Base-by-base conservation (phyloP, 2,329 filamentous ascomycete species). In the Leptodontidium sp. region DNA sequence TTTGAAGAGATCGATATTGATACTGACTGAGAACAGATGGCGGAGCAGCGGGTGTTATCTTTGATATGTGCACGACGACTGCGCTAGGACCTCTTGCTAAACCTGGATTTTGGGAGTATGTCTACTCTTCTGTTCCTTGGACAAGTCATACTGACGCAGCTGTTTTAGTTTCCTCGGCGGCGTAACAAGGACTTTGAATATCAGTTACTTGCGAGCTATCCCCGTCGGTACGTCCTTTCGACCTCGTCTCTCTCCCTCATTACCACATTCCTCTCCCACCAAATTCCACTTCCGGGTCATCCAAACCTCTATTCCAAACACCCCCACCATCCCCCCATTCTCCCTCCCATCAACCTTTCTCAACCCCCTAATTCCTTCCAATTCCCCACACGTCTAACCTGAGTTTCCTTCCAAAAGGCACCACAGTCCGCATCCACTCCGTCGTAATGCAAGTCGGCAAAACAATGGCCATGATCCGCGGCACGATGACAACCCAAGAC, bases 61-160 rank as follows among this genome's bases (percentile, higher is more conserved):
- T 86, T 68, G 87, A 89, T 73, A 84, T 88, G 77, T 81, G 82
- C 65, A 86, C 84, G 4, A 85, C 83, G 0, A 80, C 80, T 14
- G 83, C 84, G 0, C 76, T 87, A 21, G 84, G 83, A 50, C 83
- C 84, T 1, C 62, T 86, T 14, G 79, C 83, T 5, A 79, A 77
- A 45, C 82, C 83, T 0, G 84, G 82, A 2, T 85, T 81, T 73
- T 87, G 84, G 84, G 81, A 85, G 78, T 82, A 72, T 55, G 78
- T 75, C 47, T 21, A 35, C 29, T 64, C 32, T 57, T 64, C 61
- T 21, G 21, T 61, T 65, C 15, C 1, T 4, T 32, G 32, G 26
- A 26, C 9, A 38, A 24, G 45, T 57, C 2, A n/a, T n/a, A 14
- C 59, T 66, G 12, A 67, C 24, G 17, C 11, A 1, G 14, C 24